Percentiles rank a stretch among this genome's conserved stretches.
Conservation (phyloP, 495 filamentous ascomycete species). For the Penicillium robsamsonii region DNA sequence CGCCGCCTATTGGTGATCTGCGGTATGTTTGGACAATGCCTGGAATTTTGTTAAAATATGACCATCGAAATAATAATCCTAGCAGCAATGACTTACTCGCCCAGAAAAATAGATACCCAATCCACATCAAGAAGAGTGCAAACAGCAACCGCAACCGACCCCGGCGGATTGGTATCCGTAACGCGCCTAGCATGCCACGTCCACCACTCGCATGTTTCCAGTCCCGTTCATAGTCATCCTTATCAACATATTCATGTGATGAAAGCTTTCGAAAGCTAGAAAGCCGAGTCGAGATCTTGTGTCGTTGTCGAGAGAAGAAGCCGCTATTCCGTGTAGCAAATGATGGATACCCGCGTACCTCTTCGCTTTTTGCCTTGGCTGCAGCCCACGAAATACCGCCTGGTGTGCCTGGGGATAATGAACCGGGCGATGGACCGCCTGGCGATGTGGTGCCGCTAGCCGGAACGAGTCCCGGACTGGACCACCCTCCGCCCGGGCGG, state of each 20-base stretch:
- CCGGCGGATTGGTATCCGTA: slow-evolving; percentile 47
- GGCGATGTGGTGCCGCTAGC: slow-evolving; percentile 70
- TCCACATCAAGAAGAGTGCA: slow-evolving; percentile 56
- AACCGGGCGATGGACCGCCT: slow-evolving; percentile 42
- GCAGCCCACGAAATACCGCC: slow-evolving; percentile 69
- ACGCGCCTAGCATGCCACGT: slow-evolving; percentile 30
- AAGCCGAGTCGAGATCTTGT: slow-evolving; percentile 68
- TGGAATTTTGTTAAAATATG: slow-evolving; percentile 11
- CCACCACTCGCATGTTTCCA: slow-evolving; percentile 23
- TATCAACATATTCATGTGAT: slow-evolving; percentile 60
- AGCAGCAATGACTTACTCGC: slow-evolving; percentile 40
- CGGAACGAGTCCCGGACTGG: slow-evolving; percentile 74
- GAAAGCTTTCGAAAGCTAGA: slow-evolving; percentile 58
- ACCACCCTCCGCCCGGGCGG: slow-evolving; percentile 77
- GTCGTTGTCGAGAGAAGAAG: slow-evolving; percentile 78
- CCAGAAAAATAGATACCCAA: slow-evolving; percentile 62
- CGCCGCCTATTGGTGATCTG: slow-evolving; percentile 67
- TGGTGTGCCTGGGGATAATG: slow-evolving; percentile 41
- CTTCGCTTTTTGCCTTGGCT: slow-evolving; percentile 73
- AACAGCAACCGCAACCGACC: slow-evolving; percentile 60
- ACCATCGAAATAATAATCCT: slow-evolving; percentile 24
- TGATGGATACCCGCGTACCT: slow-evolving; percentile 73
- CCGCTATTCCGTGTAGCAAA: slow-evolving; percentile 76
- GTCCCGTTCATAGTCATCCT: slow-evolving; percentile 67
- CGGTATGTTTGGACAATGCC: slow-evolving; percentile 49